Conservation (phyloP, 2,329 filamentous ascomycete genomes). For the Colletotrichum sp. region DNA sequence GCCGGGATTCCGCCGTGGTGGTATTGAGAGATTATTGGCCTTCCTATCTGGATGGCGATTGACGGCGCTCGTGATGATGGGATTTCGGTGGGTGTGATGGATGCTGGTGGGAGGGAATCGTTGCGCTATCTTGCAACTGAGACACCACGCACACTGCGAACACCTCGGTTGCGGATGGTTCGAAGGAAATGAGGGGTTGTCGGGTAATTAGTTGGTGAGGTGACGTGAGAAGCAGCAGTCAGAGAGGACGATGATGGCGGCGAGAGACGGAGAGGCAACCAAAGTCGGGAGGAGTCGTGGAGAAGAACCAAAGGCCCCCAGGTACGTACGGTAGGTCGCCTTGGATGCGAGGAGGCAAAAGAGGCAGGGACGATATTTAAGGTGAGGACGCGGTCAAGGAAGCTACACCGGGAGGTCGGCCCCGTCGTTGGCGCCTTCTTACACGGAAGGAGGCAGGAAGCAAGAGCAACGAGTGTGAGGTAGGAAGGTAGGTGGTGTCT, state of each 20-base stretch:
- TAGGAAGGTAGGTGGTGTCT: not conserved
- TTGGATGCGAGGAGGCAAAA: not conserved
- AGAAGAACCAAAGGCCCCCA: not conserved
- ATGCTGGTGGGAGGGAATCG: not conserved
- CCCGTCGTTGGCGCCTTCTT: not conserved
- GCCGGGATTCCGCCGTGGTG: constrained; percentile 17
- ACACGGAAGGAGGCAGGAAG: not conserved
- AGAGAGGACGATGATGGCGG: not conserved
- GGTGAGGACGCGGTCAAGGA: not conserved
- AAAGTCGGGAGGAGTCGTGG: not conserved
- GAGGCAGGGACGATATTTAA: not conserved
- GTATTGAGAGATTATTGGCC: constrained; percentile 22
- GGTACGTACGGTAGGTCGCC: not conserved
- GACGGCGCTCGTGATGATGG: constrained; percentile 21
- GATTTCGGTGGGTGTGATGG: constrained; percentile 7
- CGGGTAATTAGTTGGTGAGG: not conserved
- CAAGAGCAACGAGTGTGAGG: not conserved
- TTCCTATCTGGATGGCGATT: constrained; percentile 22
- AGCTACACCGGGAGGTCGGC: not conserved
- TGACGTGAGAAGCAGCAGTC: not conserved
- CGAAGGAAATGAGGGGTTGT: not conserved
- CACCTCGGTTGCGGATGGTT: constrained; percentile 11
- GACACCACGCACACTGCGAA: constrained; percentile 4
- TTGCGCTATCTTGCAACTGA: not conserved
- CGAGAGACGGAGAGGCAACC: not conserved